Conservation (phyloP, 495 filamentous ascomycete genomes). For the Pyronema omphalodes region DNA sequence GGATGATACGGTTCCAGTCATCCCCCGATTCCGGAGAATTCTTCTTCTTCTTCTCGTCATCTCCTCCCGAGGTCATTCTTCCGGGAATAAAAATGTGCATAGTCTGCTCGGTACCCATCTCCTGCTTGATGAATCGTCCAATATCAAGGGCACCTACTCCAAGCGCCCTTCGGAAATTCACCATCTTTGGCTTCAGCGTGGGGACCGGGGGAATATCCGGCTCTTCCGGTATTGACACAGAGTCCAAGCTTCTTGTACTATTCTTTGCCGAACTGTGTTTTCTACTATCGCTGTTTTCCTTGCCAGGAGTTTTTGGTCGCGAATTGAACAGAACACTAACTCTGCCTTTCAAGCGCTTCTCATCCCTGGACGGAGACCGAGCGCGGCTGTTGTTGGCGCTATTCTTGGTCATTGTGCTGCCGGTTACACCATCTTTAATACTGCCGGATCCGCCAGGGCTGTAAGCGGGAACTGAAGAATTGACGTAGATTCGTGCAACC, state of each 20-base stretch:
- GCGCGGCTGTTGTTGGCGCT: not conserved
- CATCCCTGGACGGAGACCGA: constrained; percentile 11
- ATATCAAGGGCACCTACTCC: constrained; percentile 71
- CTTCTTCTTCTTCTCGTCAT: constrained; percentile 10
- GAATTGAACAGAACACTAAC: constrained; percentile 24
- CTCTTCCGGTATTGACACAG: not conserved
- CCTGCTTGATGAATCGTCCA: constrained; percentile 55
- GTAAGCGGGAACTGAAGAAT: constrained; percentile 6
- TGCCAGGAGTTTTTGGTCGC: constrained; percentile 16
- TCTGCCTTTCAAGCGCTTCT: constrained; percentile 18
- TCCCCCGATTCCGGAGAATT: constrained; percentile 26
- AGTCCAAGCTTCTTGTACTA: constrained; percentile 15
- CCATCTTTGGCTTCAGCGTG: constrained; percentile 5
- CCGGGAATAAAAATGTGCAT: constrained; percentile 62
- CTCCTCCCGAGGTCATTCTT: constrained; percentile 36
- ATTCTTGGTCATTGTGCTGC: not conserved
- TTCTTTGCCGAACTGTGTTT: constrained; percentile 3
- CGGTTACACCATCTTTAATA: not conserved
- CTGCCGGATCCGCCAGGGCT: not conserved
- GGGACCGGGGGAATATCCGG: constrained; percentile 11
- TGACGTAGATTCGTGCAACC: constrained; percentile 59
- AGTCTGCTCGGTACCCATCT: constrained; percentile 55
- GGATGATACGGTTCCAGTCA: constrained; percentile 59
- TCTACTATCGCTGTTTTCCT: constrained; percentile 7
- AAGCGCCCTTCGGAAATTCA: constrained; percentile 27